Evolutionary conservation across 495 filamentous ascomycete genomes (phyloP).

Genomic region (Talaromyces liani): DNA sequence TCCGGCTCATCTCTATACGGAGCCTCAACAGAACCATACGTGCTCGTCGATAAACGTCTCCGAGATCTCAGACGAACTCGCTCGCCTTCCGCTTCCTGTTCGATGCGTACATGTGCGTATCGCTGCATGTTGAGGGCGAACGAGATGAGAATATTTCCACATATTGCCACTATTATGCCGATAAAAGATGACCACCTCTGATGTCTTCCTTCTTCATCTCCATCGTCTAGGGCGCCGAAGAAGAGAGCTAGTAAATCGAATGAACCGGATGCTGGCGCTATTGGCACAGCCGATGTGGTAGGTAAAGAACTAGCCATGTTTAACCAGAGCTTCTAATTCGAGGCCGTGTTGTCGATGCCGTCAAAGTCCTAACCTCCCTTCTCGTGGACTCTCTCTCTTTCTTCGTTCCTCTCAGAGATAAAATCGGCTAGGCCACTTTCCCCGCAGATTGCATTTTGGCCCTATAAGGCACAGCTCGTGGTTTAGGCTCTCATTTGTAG

Average conservation of each 20-base stretch:
- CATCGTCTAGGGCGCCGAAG: slow-evolving; percentile 8
- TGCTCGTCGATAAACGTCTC: slow-evolving; percentile 15
- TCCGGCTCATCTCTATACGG: slow-evolving; percentile 15
- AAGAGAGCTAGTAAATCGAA: not conserved
- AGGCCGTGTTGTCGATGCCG: not conserved
- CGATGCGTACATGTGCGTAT: slow-evolving; percentile 82
- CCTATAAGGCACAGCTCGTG: not conserved
- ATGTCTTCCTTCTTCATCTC: slow-evolving; percentile 31
- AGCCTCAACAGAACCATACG: slow-evolving; percentile 28
- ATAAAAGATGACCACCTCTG: slow-evolving; percentile 85
- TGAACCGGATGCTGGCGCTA: not conserved
- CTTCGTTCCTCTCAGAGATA: not conserved
- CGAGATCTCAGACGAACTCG: slow-evolving; percentile 20
- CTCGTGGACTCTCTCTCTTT: not conserved
- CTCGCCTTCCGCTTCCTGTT: slow-evolving; percentile 50
- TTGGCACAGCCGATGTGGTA: not conserved
- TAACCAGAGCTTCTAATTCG: not conserved
- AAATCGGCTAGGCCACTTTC: not conserved
- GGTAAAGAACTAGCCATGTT: not conserved
- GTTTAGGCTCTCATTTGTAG: not conserved
- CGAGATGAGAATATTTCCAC: slow-evolving; percentile 87
- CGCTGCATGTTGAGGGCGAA: slow-evolving; percentile 94
- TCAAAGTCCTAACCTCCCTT: not conserved
- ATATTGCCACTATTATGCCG: slow-evolving; percentile 85
- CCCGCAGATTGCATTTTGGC: not conserved